Base-by-base conservation (phyloP, 2,329 filamentous ascomycete genomes). In the Xenoacremonium recifei region DNA sequence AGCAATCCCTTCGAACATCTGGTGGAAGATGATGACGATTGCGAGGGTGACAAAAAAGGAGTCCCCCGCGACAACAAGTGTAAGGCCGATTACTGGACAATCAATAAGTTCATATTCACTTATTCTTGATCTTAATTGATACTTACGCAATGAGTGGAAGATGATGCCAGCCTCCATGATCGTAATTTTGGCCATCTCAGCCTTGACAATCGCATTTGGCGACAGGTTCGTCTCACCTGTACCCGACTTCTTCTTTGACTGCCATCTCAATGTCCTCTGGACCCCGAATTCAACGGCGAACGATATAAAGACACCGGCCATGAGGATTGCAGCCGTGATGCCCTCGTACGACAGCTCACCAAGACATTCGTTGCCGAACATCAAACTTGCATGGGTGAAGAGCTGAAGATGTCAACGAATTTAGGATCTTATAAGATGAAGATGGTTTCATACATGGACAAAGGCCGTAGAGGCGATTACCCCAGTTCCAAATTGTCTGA, bases 1-100 rank as follows among this genome's bases (percentile, higher is more conserved):
- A 0, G 86, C 86, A 35, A 90, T 72, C 10, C 87, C 86, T 57
- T 89, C 85, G 54, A 91, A 88, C 67, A 87, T 79, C 56, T 89
- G 85, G 57, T 89, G 85, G 67, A 89, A 89, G 43, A 88, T 67
- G 45, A 90, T 87, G 37, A 89, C 85, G 29, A 77, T 64, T 37
- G 79, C 73, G 15, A 82, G 69, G 1, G 75, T 79, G 42, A 73
- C 58, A 64, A 80, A 80, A 53, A 73, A 75, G 21, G 65, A 69
- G 53, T 82, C 77, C 5, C 71, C 76, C 0, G 77, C 70, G 1
- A 82, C 77, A 12, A 81, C 78, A 1, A 84, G 71, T 0, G 81
- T 83, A 33, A 85, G 64, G 18, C 80, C 79, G 23, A 87, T 82
- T 2, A 85, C 77, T 80, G 7, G 0, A 0, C 16, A 1, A 25